phyloP scores from a whole-genome alignment of 116 monocot species.

The Dioscorea cayenensis region DNA sequence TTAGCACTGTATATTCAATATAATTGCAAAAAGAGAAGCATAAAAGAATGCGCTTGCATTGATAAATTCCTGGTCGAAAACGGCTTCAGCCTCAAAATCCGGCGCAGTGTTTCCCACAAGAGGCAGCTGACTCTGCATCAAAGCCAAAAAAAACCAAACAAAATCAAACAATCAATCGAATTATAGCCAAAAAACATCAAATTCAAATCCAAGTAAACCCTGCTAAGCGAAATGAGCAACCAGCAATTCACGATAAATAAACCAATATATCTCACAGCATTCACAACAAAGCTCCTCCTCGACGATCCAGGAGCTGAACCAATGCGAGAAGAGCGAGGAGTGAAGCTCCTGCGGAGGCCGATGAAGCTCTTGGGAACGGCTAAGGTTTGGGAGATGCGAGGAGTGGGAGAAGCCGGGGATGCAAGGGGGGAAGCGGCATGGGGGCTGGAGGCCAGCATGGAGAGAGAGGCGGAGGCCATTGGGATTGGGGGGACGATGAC shows the following conservation, averaged over 20 bases:
- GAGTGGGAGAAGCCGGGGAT: not conserved
- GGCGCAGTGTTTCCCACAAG: slow-evolving; percentile 76
- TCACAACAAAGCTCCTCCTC: slow-evolving; percentile 41
- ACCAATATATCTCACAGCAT: slow-evolving; percentile 25
- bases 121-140: slow-evolving; percentile 39
- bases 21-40: not conserved
- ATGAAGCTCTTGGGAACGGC: slow-evolving; percentile 16
- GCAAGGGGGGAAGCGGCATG: not conserved
- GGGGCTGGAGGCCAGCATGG: slow-evolving; percentile 24
- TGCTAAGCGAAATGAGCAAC: not conserved
- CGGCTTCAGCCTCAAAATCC: slow-evolving; percentile 80
- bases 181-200: not conserved
- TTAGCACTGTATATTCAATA: too few species aligned
- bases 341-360: slow-evolving; percentile 26
- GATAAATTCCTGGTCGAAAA: slow-evolving; percentile 86
- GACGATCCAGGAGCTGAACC: slow-evolving; percentile 23
- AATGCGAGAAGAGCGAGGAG: slow-evolving; percentile 9
- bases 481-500: too few species aligned
- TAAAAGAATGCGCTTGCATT: slow-evolving; percentile 64
- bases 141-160: too few species aligned
- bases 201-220: not conserved
- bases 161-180: not conserved
- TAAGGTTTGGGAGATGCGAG: slow-evolving; percentile 14
- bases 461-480: slow-evolving; percentile 50
- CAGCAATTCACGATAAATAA: not conserved